Conservation (phyloP, 208 protist genomes). For the Angomonas deanei region DNA sequence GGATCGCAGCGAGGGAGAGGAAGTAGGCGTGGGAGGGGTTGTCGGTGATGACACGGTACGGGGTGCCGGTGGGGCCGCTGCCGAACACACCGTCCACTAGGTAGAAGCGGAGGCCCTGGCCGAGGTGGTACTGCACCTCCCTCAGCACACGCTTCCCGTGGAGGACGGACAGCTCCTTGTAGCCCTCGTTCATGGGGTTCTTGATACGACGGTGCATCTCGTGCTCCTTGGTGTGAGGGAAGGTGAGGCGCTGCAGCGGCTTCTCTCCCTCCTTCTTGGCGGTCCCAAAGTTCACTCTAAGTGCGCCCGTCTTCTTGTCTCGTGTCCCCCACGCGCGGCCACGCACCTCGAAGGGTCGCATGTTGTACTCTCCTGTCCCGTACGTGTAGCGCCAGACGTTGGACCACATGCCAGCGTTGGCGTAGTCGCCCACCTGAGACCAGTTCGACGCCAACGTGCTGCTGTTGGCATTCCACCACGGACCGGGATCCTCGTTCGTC, state of each 20-base stretch:
- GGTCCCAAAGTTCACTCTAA: slow-evolving; percentile 47
- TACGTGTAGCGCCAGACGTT: slow-evolving; percentile 88
- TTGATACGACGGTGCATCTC: slow-evolving; percentile 70
- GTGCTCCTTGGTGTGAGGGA: slow-evolving; percentile 85
- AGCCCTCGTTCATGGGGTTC: slow-evolving; percentile 53
- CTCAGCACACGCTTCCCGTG: slow-evolving; percentile 84
- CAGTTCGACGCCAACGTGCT: slow-evolving; percentile 82
- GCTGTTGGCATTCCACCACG: slow-evolving; percentile 87
- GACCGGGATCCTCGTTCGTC: slow-evolving; percentile 82
- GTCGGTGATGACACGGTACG: slow-evolving; percentile 88
- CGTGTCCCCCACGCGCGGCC: slow-evolving; percentile 70
- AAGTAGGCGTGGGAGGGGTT: slow-evolving; percentile 88
- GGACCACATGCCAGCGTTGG: slow-evolving; percentile 86
- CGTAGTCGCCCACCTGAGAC: slow-evolving; percentile 85
- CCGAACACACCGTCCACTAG: slow-evolving; percentile 84
- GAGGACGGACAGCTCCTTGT: slow-evolving; percentile 50
- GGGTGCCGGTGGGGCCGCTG: slow-evolving; percentile 63
- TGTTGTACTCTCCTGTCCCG: slow-evolving; percentile 82
- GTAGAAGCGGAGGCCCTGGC: slow-evolving; percentile 86
- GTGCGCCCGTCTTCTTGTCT: slow-evolving; percentile 44
- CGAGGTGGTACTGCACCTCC: slow-evolving; percentile 87
- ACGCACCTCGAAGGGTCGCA: slow-evolving; percentile 70
- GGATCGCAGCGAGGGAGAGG: slow-evolving; percentile 69
- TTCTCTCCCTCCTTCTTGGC: slow-evolving; percentile 3
- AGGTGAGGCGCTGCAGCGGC: slow-evolving; percentile 44